Evolutionary conservation across 768 basidiomycete genomes (phyloP).

Genomic region (Boletus vermiculosoides): DNA sequence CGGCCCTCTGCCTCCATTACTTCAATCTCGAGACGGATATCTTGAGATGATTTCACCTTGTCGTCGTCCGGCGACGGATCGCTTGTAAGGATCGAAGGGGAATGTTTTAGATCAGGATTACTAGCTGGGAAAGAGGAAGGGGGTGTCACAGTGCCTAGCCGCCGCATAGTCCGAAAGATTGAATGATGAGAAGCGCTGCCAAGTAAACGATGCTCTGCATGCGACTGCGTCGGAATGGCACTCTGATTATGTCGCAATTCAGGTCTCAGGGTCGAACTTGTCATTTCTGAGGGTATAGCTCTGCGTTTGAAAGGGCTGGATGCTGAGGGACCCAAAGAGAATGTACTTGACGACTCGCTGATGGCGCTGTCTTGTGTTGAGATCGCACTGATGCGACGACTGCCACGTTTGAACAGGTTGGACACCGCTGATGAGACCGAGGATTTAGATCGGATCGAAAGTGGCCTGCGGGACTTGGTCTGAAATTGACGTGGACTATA

Average conservation of each 20-base stretch:
- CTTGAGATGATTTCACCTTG: constrained; percentile 53
- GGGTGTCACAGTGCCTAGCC: constrained; percentile 44
- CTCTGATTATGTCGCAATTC: constrained; percentile 43
- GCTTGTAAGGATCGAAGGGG: constrained; percentile 29
- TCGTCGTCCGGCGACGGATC: constrained; percentile 53
- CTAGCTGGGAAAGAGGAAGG: constrained; percentile 52
- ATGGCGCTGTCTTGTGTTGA: constrained; percentile 44
- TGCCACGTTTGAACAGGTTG: constrained; percentile 50
- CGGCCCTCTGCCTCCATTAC: constrained; percentile 69
- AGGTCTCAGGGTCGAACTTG: constrained; percentile 15
- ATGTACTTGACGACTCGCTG: constrained; percentile 45
- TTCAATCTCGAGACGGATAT: constrained; percentile 65
- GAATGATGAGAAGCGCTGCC: constrained; percentile 39
- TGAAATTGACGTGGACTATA: constrained; percentile 32
- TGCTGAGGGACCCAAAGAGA: constrained; percentile 29
- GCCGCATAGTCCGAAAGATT: constrained; percentile 44
- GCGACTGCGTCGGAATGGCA: constrained; percentile 45
- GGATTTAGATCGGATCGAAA: constrained; percentile 52
- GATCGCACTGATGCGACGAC: constrained; percentile 28
- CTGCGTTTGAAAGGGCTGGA: constrained; percentile 39
- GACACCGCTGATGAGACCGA: constrained; percentile 53
- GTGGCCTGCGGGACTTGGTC: constrained; percentile 40
- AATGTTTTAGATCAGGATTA: constrained; percentile 38
- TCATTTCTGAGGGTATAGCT: constrained; percentile 47
- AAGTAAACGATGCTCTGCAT: constrained; percentile 22